phyloP scores from a whole-genome alignment of 345 rosid species.

The Clarkia xantiana region DNA sequence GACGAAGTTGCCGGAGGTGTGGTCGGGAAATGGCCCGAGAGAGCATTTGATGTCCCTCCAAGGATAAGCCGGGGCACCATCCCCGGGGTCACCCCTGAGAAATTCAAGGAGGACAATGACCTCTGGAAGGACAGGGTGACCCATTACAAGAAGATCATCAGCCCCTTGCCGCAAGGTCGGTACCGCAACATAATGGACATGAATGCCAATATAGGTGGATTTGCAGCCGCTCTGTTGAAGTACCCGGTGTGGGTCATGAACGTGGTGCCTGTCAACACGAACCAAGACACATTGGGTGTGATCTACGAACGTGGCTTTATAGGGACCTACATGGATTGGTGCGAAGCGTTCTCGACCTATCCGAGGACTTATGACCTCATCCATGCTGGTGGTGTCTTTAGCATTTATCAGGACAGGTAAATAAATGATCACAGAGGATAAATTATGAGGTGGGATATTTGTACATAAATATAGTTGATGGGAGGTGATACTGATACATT shows the following conservation, averaged over 20 bases:
- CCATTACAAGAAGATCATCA: slow-evolving; percentile 46
- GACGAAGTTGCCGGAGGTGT: slow-evolving; percentile 80
- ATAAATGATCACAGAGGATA: no score
- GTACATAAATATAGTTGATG: no score
- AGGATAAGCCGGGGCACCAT: slow-evolving; percentile 58
- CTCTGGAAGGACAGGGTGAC: slow-evolving; percentile 62
- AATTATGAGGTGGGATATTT: no score
- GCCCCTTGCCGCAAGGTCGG: slow-evolving; percentile 46
- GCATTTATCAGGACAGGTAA: slow-evolving; percentile 71
- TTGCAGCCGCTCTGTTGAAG: slow-evolving; percentile 56
- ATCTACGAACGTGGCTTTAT: slow-evolving; percentile 77
- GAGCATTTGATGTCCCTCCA: slow-evolving; percentile 69
- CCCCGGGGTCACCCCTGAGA: slow-evolving; percentile 49
- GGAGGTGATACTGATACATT: slow-evolving; percentile 10
- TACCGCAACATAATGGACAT: slow-evolving; percentile 88
- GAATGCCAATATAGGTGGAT: slow-evolving; percentile 90
- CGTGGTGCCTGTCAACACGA: slow-evolving; percentile 54
- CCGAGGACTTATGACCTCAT: slow-evolving; percentile 96
- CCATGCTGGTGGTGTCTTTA: no score
- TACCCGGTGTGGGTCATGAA: slow-evolving; percentile 94
- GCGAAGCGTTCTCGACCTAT: slow-evolving; percentile 92
- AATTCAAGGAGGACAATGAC: slow-evolving; percentile 58
- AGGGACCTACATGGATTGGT: slow-evolving; percentile 91
- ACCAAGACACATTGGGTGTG: slow-evolving; percentile 63
- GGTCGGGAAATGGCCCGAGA: slow-evolving; percentile 72